These are phyloP conservation scores for Priceomyces melissophilus DNA, from an alignment of 805 yeast genomes.

Conservation along the genomic window DNA sequence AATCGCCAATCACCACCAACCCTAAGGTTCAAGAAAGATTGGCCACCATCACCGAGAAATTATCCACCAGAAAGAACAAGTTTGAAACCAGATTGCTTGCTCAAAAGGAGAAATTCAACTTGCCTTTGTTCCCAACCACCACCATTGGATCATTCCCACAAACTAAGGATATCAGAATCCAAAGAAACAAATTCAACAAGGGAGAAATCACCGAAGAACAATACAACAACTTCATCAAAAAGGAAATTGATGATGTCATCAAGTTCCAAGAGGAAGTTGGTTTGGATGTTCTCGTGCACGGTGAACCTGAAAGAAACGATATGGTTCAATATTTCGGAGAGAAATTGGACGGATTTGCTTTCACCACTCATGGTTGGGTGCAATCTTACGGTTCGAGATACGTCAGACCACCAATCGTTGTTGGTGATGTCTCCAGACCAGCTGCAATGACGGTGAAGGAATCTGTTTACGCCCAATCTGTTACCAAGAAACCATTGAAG, in stretches of 20 bases:
- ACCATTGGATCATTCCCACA: slow-evolving; percentile 99
- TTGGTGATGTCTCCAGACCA: slow-evolving; percentile 99
- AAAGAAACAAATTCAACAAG: slow-evolving; percentile 97
- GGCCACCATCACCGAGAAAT: slow-evolving; percentile 67
- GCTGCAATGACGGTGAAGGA: slow-evolving; percentile 98
- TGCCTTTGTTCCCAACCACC: slow-evolving; percentile 99
- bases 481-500: slow-evolving; percentile 94
- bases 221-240: slow-evolving; percentile 93
- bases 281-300: slow-evolving; percentile 97
- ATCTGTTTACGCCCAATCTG: slow-evolving; percentile 97
- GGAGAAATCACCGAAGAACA: slow-evolving; percentile 94
- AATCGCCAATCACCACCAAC: slow-evolving; percentile 88
- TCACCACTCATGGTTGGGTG: slow-evolving; percentile 99
- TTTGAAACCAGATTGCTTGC: slow-evolving; percentile 84
- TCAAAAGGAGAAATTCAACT: slow-evolving; percentile 83
- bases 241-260: slow-evolving; percentile 93
- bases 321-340: slow-evolving; percentile 99
- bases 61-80: slow-evolving; percentile 79
- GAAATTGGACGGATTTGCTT: slow-evolving; percentile 96
- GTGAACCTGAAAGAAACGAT: slow-evolving; percentile 99
- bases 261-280: slow-evolving; percentile 99
- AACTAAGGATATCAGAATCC: slow-evolving; percentile 97
- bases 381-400: slow-evolving; percentile 99
- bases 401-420: slow-evolving; percentile 99
- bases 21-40: slow-evolving; percentile 86